These are phyloP conservation scores for Oldenlandia corymbosa DNA, from an alignment of 257 asterid species.

Conservation along the genomic window DNA sequence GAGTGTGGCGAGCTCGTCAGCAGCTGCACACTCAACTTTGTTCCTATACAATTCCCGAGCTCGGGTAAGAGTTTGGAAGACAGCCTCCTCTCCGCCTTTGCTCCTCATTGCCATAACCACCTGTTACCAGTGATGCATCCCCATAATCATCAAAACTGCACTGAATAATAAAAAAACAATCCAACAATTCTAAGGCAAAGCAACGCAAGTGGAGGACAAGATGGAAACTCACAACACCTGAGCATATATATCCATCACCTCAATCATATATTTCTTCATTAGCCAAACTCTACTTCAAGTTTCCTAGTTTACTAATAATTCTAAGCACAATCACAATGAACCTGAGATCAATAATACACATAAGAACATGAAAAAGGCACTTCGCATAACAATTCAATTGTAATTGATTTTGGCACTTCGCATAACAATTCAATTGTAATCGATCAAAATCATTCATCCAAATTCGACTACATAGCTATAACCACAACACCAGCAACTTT, in stretches of 20 bases:
- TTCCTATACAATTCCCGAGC: conserved; percentile 64
- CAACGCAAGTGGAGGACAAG: background rate
- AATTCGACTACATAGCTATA: background rate
- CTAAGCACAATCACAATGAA: background rate
- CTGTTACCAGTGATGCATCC: conserved; percentile 25
- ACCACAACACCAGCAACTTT: too few species aligned
- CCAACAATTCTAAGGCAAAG: background rate
- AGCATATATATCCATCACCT: background rate
- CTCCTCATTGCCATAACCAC: conserved; percentile 78
- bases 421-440: background rate
- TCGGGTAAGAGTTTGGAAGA: conserved; percentile 52
- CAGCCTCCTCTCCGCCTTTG: conserved; percentile 80
- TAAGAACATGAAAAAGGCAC: background rate
- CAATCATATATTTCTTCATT: background rate
- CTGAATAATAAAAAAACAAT: background rate
- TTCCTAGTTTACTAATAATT: background rate
- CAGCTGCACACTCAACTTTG: conserved; percentile 62
- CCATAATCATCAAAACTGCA: too few species aligned
- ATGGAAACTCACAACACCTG: background rate
- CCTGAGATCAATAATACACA: background rate
- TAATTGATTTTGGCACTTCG: too few species aligned
- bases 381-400: background rate
- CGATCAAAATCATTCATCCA: background rate
- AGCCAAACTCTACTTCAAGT: background rate
- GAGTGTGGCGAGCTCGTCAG: conserved; percentile 77